Base-by-base conservation (phyloP, 352 stramenopile genomes). In the Elongisporangium anandrum region DNA sequence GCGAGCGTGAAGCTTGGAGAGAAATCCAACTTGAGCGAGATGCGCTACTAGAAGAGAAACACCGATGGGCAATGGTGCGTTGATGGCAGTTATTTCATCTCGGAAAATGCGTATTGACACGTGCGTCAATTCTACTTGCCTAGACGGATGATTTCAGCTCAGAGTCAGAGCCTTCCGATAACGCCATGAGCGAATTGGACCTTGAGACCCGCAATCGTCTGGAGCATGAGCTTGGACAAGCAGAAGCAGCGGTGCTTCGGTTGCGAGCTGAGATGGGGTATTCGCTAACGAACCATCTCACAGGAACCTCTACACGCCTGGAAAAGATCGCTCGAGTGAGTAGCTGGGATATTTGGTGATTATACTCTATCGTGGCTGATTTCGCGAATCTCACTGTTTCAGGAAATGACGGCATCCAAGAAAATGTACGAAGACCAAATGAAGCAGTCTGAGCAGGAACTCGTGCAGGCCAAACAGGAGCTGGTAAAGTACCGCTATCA, bases 11-110 rank as follows among this genome's bases (percentile, higher is more conserved):
- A 21, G 80, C 78, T 26, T 94, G 85, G 85, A 68, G 79, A 23
- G 81, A 86, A 48, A 90, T 94, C 49, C 79, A 92, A 60, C 63
- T 73, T n/a, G 85, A 94, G 59, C 75, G 85, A 9, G 85, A 94
- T 58, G 82, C 77, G 10, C 56, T 94, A 15, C 54, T 92, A 8
- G 79, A 92, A 63, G 85, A 94, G 68, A 94, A 94, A 52, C 85
- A 94, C 61, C 82, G 83, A 12, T 94, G 85, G 85, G 81, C 80
- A 26, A 86, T 90, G 81, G 81, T 90, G 60, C 19, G 68, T 61
- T 34, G 19, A 4, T 12, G 20, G 6, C 13, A 26, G 15, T 4
- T 29, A 2, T 22, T 17, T 7, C 9, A 24, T 52, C 3, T 20
- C n/a, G n/a, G n/a, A n/a, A n/a, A 54, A 8, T 9, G 12, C 47